Base-by-base conservation (phyloP, 371 early-diverging fungal species). In the Dinochytrium kinnereticum region DNA sequence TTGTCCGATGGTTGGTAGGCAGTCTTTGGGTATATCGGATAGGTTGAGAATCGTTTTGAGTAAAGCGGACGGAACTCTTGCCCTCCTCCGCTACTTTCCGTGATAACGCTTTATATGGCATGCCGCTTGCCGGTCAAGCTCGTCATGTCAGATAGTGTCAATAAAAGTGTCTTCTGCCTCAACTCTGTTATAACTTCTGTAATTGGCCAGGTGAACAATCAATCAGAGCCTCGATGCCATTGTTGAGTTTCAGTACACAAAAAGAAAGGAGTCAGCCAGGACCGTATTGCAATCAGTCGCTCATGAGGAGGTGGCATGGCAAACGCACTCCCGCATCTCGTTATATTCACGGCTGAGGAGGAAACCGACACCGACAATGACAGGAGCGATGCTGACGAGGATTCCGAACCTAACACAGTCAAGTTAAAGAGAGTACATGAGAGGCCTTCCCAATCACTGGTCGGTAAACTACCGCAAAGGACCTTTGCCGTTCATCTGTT, bases 1-100 rank as follows among this genome's bases (percentile, higher is more conserved):
- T 1, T 55, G 57, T 24, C 65, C 76, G 5, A 34, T 26, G 2
- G 28, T 59, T 13, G 64, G 26, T 21, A 66, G 69, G 40, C n/a
- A 64, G 21, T 0, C 30, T 3, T 28, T 33, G 26, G 19, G 51
- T 33, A n/a, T 19, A 38, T 34, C 69, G 36, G 38, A 44, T 61
- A 39, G 66, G 17, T 17, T 66, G 15, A 17, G 57, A 24, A 71
- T 76, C 30, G 68, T 39, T 33, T 13, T 76, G 13, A 51, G 76
- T 53, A 76, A 76, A 39, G 61, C 76, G 28, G 76, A 76, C 49
- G 76, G 76, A 24, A 55, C 68, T 7, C 15, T 75, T 7, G 70
- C 61, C 2, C n/a, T 75, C 1, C 38, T 75, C 0, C 39, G 17
- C 44, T 44, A 13, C 44, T 44, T 19, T 44, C 13, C 44, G 19